Percentiles rank a stretch among this genome's conserved stretches.
These are phyloP conservation scores for Daldinia eschscholtzii DNA, from an alignment of 2,329 filamentous ascomycete genomes.

Conservation along the genomic window DNA sequence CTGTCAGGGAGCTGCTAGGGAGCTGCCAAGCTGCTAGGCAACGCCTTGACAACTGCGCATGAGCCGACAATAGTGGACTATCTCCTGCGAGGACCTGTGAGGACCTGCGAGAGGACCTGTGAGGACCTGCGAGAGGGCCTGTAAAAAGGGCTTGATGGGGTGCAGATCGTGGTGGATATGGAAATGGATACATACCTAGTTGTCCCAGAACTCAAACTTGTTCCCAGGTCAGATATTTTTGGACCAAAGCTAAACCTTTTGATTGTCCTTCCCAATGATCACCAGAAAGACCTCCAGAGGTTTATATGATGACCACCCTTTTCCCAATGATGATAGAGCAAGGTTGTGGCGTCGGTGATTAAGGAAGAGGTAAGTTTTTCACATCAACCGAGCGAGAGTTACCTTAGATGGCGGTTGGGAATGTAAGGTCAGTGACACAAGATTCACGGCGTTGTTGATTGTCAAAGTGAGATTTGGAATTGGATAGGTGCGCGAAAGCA, in stretches of 20 bases:
- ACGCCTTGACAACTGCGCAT: slow-evolving; percentile 4
- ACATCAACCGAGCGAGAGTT: background rate
- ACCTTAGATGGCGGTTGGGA: background rate
- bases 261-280: background rate
- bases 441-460: slow-evolving; percentile 4
- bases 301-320: background rate
- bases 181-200: slow-evolving; percentile 3
- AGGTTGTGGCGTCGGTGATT: background rate
- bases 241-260: slow-evolving; percentile 7
- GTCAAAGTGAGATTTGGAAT: background rate
- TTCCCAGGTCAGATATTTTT: slow-evolving; percentile 1
- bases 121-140: background rate
- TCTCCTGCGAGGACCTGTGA: background rate
- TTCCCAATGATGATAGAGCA: slow-evolving; percentile 7
- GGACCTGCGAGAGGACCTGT: too few relatives aligned
- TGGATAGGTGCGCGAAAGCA: background rate
- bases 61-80: background rate
- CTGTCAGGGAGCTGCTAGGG: background rate
- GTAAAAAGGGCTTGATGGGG: background rate
- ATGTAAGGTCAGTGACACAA: background rate
- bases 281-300: background rate
- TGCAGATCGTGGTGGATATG: background rate
- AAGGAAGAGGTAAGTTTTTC: background rate
- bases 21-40: background rate
- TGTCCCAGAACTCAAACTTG: slow-evolving; percentile 4